Conservation (phyloP, 1,284 basidiomycete species). For the Tranzscheliella williamsii region DNA sequence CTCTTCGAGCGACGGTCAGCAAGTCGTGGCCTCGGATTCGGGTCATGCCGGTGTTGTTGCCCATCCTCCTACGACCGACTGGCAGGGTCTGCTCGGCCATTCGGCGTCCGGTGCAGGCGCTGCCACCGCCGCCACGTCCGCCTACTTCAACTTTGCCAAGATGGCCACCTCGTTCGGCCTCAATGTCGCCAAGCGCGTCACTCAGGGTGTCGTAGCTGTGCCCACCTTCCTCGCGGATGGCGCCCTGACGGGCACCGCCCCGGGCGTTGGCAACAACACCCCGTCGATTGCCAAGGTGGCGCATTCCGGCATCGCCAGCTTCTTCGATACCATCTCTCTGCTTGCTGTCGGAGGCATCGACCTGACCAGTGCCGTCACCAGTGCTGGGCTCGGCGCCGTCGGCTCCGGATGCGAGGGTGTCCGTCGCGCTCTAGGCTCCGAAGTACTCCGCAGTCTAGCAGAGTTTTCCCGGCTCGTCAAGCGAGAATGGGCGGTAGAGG, state of each 20-base stretch:
- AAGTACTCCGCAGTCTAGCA: constrained; percentile 39
- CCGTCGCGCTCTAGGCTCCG: constrained; percentile 37
- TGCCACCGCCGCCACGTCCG: constrained; percentile 44
- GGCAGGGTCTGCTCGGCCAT: constrained; percentile 34
- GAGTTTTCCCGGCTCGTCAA: constrained; percentile 48
- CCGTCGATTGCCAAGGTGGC: constrained; percentile 28
- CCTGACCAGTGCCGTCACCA: constrained; percentile 46
- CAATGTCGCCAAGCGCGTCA: constrained; percentile 47
- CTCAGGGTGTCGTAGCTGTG: constrained; percentile 41
- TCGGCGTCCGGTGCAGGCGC: constrained; percentile 35
- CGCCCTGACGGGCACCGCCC: constrained; percentile 36
- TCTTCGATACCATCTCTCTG: constrained; percentile 47
- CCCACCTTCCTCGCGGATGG: constrained; percentile 44
- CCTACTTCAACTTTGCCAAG: constrained; percentile 45
- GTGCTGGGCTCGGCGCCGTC: constrained; percentile 45
- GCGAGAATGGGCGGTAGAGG: constrained; percentile 47
- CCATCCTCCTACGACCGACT: constrained; percentile 10
- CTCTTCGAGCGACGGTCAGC: constrained; percentile 4
- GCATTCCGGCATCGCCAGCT: constrained; percentile 42
- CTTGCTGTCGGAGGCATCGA: constrained; percentile 53
- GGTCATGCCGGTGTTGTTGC: constrained; percentile 17
- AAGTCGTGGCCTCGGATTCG: constrained; percentile 8
- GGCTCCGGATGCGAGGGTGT: constrained; percentile 43
- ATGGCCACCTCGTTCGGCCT: constrained; percentile 42
- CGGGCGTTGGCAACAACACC: constrained; percentile 7